These are phyloP conservation scores for Neurospora tetraspora DNA, from an alignment of 495 filamentous ascomycete genomes.

Conservation along the genomic window DNA sequence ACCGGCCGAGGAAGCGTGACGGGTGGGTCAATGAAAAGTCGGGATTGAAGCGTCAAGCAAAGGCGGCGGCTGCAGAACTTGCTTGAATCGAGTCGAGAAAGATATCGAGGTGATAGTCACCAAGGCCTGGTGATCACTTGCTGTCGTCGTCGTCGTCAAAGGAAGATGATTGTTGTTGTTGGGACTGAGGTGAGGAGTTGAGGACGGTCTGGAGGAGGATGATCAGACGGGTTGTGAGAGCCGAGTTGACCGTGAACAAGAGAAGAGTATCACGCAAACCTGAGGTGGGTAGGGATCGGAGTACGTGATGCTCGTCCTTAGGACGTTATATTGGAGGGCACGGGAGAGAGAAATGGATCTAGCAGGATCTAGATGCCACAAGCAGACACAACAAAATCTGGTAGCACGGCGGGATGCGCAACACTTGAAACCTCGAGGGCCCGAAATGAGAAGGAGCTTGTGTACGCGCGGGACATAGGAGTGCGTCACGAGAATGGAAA, in stretches of 20 bases:
- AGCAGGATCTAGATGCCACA: neutral
- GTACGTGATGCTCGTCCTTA: neutral
- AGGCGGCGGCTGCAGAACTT: neutral
- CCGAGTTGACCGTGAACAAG: neutral
- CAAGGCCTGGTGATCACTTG: neutral
- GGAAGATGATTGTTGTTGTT: neutral
- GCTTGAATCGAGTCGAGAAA: neutral
- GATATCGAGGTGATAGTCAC: neutral
- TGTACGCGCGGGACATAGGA: neutral
- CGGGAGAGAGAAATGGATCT: neutral
- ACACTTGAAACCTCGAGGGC: neutral
- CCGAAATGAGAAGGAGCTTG: neutral
- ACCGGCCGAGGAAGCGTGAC: neutral
- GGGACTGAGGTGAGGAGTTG: neutral
- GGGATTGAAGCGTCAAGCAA: neutral
- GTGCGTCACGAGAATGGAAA: neutral
- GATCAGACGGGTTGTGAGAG: neutral
- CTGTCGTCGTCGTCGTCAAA: neutral
- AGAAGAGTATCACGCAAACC: neutral
- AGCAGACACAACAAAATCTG: neutral
- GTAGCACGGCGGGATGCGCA: neutral
- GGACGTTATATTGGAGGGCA: neutral
- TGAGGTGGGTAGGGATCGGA: neutral
- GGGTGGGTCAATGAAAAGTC: neutral
- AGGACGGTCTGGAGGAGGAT: neutral